Evolutionary conservation across 176 grass and related monocot genomes (phyloP), one percentile per base, ranked within the genome.

Genomic region (Guadua angustifolia): DNA sequence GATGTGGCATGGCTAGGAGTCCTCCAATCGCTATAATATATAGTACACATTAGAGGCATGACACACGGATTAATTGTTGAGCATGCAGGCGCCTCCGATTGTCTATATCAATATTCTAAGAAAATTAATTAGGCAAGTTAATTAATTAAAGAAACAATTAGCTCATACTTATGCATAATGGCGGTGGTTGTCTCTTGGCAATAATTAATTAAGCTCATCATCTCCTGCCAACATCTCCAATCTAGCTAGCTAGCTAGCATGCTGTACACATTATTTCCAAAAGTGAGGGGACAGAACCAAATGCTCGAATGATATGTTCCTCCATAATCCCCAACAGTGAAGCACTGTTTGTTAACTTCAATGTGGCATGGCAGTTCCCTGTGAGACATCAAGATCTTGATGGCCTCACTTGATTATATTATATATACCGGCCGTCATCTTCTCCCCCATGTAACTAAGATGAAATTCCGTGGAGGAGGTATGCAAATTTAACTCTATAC

Each of bases 251-350:
- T 53, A 19, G 51, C 51, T 53, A 1, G 10, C 16, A 21, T 56
- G 53, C 53, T 56, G 7, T n/a, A 76, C 82, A 22, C 60, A 56
- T 57, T 18, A 60, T 66, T 73, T 22, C 77, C 84, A 74, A 57
- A 86, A 80, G 69, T 66, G 77, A 74, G 52, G 47, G 46, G 44
- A 80, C 84, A 86, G 5, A 33, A 7, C 35, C 45, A 80, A 80
- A 22, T 65, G 11, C n/a, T 33, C 57, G 33, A 24, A 53, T 46
- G 58, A 74, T 80, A 74, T 22, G 57, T 66, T 86, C 24, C 8
- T 56, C 45, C 33, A 42, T 65, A 17, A 45, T 42, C 45, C 46
- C 12, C 5, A 62, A 21, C 66, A 75, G 16, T 24, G 22, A 21
- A 79, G 19, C 53, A 51, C 74, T 51, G 14, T 53, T 57, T 71